phyloP scores from a whole-genome alignment of 2,329 filamentous ascomycete species.

The Akanthomyces lecanii region DNA sequence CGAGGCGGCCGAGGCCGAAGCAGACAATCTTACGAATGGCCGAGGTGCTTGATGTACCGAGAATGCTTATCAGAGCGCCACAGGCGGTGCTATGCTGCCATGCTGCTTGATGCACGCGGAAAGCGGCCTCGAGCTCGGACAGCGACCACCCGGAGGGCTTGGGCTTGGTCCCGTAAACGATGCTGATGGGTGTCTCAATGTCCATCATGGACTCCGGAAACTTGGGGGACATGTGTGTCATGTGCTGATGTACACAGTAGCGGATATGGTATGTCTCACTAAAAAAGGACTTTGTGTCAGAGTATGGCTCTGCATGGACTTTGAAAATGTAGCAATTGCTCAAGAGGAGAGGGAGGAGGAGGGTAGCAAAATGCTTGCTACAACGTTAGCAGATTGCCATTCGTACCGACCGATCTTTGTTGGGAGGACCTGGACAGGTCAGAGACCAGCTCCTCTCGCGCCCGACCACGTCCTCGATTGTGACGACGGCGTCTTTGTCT shows the following conservation, averaged over 20 bases:
- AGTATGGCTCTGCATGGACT: no score
- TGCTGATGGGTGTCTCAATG: neutral
- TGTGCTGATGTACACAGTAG: neutral
- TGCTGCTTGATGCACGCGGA: neutral
- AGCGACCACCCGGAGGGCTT: neutral
- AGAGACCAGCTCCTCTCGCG: neutral
- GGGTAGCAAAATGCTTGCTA: neutral
- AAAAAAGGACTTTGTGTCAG: neutral
- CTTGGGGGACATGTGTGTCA: neutral
- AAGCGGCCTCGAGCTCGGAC: neutral
- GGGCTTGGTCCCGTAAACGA: neutral
- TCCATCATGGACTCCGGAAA: neutral
- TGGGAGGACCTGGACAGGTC: no score
- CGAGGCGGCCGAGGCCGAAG: constrained; percentile 12
- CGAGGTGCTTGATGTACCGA: neutral
- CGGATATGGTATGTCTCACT: neutral
- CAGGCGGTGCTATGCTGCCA: neutral
- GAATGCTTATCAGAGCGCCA: neutral
- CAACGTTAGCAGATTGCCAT: neutral
- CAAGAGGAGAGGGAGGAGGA: neutral
- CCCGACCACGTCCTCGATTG: neutral
- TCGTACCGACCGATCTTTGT: neutral
- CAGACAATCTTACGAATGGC: constrained; percentile 7
- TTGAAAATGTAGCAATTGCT: neutral
- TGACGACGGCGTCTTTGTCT: neutral